These are phyloP conservation scores for Magnolia changhungtana DNA, from an alignment of 164 flowering plant species.

Conservation along the genomic window DNA sequence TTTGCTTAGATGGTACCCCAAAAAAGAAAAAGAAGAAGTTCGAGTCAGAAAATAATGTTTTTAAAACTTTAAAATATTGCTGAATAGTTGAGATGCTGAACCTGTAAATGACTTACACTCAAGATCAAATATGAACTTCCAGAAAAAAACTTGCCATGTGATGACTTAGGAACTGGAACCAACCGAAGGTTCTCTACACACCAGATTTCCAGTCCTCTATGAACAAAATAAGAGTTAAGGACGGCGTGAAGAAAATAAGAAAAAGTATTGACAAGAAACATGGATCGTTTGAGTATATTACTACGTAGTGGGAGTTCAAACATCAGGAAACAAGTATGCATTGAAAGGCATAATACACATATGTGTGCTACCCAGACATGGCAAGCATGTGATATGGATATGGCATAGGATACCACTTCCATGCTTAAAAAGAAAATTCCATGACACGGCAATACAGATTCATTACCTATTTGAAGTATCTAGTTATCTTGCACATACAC, in stretches of 20 bases:
- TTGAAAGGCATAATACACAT: no score
- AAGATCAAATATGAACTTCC: constrained; percentile 63
- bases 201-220: constrained; percentile 69
- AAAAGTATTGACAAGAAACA: constrained; percentile 4
- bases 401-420: no score
- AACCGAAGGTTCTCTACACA: constrained; percentile 46
- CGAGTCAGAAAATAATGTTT: no score
- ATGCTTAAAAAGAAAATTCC: no score
- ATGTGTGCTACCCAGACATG: no score
- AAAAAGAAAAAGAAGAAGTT: background rate
- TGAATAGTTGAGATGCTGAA: background rate
- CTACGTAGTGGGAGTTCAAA: background rate
- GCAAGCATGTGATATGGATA: no score
- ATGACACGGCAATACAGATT: no score
- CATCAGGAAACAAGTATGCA: background rate
- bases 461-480: no score
- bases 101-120: constrained; percentile 37
- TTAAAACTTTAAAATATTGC: no score
- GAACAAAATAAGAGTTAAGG: constrained; percentile 21
- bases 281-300: background rate
- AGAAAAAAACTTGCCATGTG: constrained; percentile 52
- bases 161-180: constrained; percentile 49
- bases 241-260: constrained; percentile 12
- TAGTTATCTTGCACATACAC: no score
- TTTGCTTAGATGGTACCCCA: background rate